phyloP scores from a whole-genome alignment of 306 rosid genomes.

The Aeschynomene evenia region DNA sequence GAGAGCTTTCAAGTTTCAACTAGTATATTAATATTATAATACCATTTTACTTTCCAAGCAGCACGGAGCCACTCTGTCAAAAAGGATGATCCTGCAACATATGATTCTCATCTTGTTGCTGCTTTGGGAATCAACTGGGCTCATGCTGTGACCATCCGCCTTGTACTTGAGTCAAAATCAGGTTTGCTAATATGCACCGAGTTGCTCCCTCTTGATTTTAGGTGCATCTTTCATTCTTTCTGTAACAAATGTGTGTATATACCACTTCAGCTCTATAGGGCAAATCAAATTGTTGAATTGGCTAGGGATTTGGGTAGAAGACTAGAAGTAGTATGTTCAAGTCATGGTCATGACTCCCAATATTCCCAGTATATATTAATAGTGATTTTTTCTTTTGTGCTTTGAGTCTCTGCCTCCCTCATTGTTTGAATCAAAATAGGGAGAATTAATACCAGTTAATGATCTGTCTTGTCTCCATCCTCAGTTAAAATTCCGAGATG shows the following conservation, averaged over 20 bases:
- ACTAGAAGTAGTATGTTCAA: conserved; percentile 1
- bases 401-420: not conserved
- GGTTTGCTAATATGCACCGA: conserved; percentile 44
- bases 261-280: not conserved
- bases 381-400: not conserved
- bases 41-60: conserved; percentile 34
- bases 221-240: not conserved
- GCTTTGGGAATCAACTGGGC: conserved; percentile 98
- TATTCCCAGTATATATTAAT: not conserved
- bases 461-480: not conserved
- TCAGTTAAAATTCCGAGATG: not conserved
- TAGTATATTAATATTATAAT: conserved; percentile 24
- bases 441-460: conserved; percentile 1
- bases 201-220: conserved; percentile 14
- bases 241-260: conserved; percentile 15
- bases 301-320: conserved; percentile 11
- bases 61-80: conserved; percentile 37
- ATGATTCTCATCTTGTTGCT: conserved; percentile 88
- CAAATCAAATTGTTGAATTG: conserved; percentile 6
- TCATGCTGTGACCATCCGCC: conserved; percentile 91
- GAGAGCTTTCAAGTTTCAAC: conserved; percentile 4
- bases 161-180: conserved; percentile 82
- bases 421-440: not conserved
- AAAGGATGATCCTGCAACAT: conserved; percentile 37
- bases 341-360: conserved; percentile 12